Base-by-base conservation (phyloP, 768 basidiomycete species). In the Mycena pura region DNA sequence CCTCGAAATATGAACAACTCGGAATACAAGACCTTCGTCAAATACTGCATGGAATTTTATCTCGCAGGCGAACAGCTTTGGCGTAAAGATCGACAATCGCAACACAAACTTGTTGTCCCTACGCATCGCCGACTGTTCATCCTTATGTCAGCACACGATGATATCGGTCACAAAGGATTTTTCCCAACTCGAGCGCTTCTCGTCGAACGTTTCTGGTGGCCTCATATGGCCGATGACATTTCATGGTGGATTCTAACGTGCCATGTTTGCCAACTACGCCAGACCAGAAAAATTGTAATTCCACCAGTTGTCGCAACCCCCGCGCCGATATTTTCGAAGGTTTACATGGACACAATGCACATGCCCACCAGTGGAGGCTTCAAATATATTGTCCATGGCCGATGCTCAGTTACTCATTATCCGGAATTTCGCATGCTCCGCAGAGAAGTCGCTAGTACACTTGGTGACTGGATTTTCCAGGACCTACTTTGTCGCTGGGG, bases 141-240 rank as follows among this genome's bases (percentile, higher is more conserved):
- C 19, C 52, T 67, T 1, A 34, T 25, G 8, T 31, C 60, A 19
- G 68, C 67, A 0, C 72, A 74, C 34, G 63, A 69, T 4, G 32
- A 57, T 5, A 17, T 65, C 22, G 72, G 73, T 0, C 72, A 75
- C 48, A 67, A 63, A 48, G 73, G 73, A 0, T 63, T 74, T 40
- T 74, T 65, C 38, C 40, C 71, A 0, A 70, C 66, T 3, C 32
- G 46, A 10, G 19, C 40, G 0, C 67, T 52, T 8, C 22, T 77
- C 2, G 22, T 22, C 2, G 69, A 73, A 36, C 59, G 68, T 0
- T 75, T 72, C 55, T 77, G 75, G n/a, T 61, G 72, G 69, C 70
- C 72, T 0, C 36, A 51, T 0, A 45, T 72, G 14, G 43, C 39
- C 0, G 32, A 68, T 1, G 56, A 71, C 13, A n/a, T 73, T 0